Evolutionary conservation across 345 rosid species (phyloP).

Genomic region (Eucalyptus guilfoylei): DNA sequence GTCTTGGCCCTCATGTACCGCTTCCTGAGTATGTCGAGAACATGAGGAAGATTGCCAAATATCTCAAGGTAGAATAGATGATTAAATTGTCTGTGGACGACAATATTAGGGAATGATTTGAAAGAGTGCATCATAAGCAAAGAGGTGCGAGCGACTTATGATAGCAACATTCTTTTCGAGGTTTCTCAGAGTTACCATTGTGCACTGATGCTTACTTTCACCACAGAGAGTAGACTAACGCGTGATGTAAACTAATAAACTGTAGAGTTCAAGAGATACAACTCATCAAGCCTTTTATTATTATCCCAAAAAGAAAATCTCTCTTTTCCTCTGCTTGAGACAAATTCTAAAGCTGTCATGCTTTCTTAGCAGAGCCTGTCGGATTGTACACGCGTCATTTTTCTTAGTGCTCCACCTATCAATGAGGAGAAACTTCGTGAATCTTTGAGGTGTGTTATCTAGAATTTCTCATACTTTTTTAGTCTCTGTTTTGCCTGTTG

Average conservation of each 20-base stretch:
- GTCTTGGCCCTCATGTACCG: conserved; percentile 82
- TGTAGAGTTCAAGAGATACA: neutral
- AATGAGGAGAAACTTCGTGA: conserved; percentile 35
- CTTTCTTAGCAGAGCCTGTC: conserved; percentile 57
- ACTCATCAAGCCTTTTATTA: neutral
- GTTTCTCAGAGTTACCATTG: neutral
- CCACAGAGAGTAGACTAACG: neutral
- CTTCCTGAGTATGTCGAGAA: conserved; percentile 56
- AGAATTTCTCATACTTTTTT: neutral
- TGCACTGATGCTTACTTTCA: neutral
- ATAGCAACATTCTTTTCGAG: neutral
- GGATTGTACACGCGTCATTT: conserved; percentile 42
- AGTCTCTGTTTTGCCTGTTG: neutral
- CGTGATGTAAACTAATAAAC: neutral
- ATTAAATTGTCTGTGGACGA: neutral
- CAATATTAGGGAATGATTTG: neutral
- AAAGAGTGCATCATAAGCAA: neutral
- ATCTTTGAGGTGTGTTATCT: conserved; percentile 4
- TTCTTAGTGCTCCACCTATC: conserved; percentile 64
- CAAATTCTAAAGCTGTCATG: neutral
- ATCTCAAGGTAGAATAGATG: conserved; percentile 45
- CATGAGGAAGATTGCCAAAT: conserved; percentile 65
- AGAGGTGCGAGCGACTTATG: neutral
- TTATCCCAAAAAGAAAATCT: neutral
- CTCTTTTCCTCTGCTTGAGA: neutral